phyloP scores from a whole-genome alignment of 2,329 filamentous ascomycete genomes.

The Fusarium nygamai region DNA sequence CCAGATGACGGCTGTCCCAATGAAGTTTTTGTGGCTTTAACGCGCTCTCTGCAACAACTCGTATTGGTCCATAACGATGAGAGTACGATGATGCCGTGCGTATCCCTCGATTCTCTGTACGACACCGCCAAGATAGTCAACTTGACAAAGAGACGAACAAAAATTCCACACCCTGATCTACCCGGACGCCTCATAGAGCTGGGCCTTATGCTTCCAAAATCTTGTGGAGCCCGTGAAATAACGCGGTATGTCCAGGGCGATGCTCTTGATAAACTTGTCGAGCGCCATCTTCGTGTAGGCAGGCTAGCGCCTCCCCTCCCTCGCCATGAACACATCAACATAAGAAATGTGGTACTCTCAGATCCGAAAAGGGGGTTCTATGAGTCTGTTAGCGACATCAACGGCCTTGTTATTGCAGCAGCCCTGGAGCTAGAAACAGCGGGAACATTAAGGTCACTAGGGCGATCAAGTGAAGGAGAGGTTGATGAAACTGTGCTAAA shows the following conservation, averaged over 20 bases:
- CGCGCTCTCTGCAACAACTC: slow-evolving; percentile 43
- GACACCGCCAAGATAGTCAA: slow-evolving; percentile 25
- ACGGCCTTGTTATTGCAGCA: slow-evolving; percentile 41
- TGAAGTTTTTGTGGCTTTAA: slow-evolving; percentile 45
- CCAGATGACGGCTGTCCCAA: slow-evolving; percentile 46
- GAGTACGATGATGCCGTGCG: slow-evolving; percentile 39
- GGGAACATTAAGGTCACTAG: slow-evolving; percentile 33
- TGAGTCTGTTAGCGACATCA: slow-evolving; percentile 45
- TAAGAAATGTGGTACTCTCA: slow-evolving; percentile 28
- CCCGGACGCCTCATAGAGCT: slow-evolving; percentile 21
- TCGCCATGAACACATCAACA: slow-evolving; percentile 23
- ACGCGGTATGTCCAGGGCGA: slow-evolving; percentile 41
- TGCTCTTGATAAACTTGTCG: slow-evolving; percentile 25
- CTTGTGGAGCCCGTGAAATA: slow-evolving; percentile 31
- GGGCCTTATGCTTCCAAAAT: slow-evolving; percentile 19
- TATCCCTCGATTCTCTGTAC: slow-evolving; percentile 22
- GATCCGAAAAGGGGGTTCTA: slow-evolving; percentile 12
- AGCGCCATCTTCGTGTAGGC: slow-evolving; percentile 22
- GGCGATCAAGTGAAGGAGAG: not conserved
- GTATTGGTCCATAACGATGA: slow-evolving; percentile 39
- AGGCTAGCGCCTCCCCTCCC: slow-evolving; percentile 4
- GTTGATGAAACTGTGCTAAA: not conserved
- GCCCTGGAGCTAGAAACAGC: slow-evolving; percentile 35
- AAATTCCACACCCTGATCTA: not conserved
- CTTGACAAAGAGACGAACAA: not conserved